Conservation (phyloP, 306 rosid genomes). For the Nissolia schottii region DNA sequence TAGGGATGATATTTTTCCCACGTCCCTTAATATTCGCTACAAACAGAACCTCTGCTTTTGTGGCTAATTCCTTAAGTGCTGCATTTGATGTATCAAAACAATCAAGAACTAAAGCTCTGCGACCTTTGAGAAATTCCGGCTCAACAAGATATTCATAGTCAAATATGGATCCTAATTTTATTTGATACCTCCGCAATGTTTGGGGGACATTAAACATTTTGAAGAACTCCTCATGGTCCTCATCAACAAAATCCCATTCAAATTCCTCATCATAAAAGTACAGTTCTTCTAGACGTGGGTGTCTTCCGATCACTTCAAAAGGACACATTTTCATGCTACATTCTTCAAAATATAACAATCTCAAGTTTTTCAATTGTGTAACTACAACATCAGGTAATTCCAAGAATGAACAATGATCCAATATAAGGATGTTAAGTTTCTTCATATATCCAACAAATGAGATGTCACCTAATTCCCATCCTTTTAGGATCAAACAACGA, state of each 20-base stretch:
- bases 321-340: not conserved
- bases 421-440: not conserved
- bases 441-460: not conserved
- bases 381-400: conserved; percentile 17
- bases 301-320: conserved; percentile 11
- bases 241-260: no score
- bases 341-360: not conserved
- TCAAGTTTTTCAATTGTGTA: not conserved
- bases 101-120: not conserved
- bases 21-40: not conserved
- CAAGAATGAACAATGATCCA: not conserved
- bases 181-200: not conserved
- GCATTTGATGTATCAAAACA: not conserved
- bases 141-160: not conserved
- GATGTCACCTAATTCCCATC: not conserved
- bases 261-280: no score
- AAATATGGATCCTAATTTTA: not conserved
- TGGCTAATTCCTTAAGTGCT: not conserved
- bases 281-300: conserved; percentile 6
- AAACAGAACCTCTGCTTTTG: not conserved
- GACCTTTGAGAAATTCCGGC: not conserved
- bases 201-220: no score
- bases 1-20: conserved; percentile 11
- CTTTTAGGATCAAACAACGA: rapidly evolving
- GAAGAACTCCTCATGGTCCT: not conserved